Evolutionary conservation across 768 basidiomycete genomes (phyloP), one percentile per base, ranked within the genome.

Genomic region (Boletus eberwhitei): DNA sequence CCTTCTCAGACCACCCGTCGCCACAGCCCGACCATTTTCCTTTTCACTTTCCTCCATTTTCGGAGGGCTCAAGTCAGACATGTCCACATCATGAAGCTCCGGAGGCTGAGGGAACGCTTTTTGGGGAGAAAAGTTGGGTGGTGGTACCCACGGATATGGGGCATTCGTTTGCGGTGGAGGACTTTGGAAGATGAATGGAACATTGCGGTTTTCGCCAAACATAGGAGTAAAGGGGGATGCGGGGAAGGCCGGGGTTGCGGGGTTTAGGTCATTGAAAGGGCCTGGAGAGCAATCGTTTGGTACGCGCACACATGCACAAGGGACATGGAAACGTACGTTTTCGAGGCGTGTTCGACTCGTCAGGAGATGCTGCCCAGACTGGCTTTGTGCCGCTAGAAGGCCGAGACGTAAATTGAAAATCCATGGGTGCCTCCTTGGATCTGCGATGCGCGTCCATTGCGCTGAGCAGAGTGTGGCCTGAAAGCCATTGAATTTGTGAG

Each of bases 351-450:
- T 70, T 76, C n/a, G 75, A 65, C 46, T 81, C 78, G 24, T 82
- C 78, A 21, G 58, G 52, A 22, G 64, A 53, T 17, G 65, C 17
- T 24, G 79, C 80, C 88, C 87, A 89, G 3, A 77, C 81, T 2
- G 85, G 82, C 64, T 75, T 82, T 52, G 77, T 71, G 36, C 71
- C 67, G 51, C 66, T 75, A 57, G 68, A 79, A 16, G 81, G 79
- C 24, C 89, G 79, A 60, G 84, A 83, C 9, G 90, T 92, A 75
- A 86, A 92, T 67, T 92, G 84, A 71, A 85, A 93, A 71, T 93
- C 90, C 91, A 93, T 93, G 5, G 91, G 91, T 4, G 86, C 88
- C 66, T 92, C 91, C 46, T 76, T 88, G 13, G 86, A 87, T 62
- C 86, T 79, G 51, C 53, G 57, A 22, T 57, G 69, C 58, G 52